Evolutionary conservation across 805 yeast genomes (phyloP).

Genomic region (Saturnispora zaruensis): DNA sequence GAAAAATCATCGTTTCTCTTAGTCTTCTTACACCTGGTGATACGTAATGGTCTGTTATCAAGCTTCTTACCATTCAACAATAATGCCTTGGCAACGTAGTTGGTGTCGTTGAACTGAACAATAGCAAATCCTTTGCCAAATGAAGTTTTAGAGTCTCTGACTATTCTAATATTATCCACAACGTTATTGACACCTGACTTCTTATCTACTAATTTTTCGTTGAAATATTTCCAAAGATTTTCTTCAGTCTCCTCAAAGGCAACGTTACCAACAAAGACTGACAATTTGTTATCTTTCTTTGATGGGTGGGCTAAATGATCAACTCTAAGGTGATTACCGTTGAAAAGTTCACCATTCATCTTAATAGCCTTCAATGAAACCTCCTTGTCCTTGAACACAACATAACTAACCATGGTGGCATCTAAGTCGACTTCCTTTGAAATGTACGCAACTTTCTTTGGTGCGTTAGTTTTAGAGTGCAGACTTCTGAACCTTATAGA

Average conservation of each 20-base stretch:
- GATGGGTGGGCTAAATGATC: slow-evolving; percentile 93
- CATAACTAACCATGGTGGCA: slow-evolving; percentile 79
- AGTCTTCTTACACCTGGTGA: slow-evolving; percentile 54
- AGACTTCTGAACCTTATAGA: slow-evolving; percentile 89
- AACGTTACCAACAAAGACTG: slow-evolving; percentile 87
- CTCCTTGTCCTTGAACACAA: slow-evolving; percentile 58
- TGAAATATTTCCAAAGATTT: slow-evolving; percentile 75
- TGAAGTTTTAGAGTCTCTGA: slow-evolving; percentile 89
- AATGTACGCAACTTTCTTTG: slow-evolving; percentile 86
- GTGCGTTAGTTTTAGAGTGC: slow-evolving; percentile 78
- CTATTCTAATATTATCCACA: slow-evolving; percentile 81
- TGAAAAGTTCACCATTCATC: slow-evolving; percentile 61
- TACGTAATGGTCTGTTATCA: slow-evolving; percentile 57
- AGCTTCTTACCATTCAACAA: slow-evolving; percentile 63
- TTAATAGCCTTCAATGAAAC: slow-evolving; percentile 37
- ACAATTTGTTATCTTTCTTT: slow-evolving; percentile 71
- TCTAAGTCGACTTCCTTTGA: slow-evolving; percentile 70
- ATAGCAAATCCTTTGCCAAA: slow-evolving; percentile 97
- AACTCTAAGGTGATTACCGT: slow-evolving; percentile 72
- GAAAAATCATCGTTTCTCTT: slow-evolving; percentile 21
- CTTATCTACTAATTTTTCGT: slow-evolving; percentile 28
- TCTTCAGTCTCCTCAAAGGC: slow-evolving; percentile 93
- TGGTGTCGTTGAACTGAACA: slow-evolving; percentile 72
- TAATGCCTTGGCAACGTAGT: slow-evolving; percentile 74
- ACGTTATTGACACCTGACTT: slow-evolving; percentile 34